These are phyloP conservation scores for Cordyceps cicadae DNA, from an alignment of 2,329 filamentous ascomycete species.

Conservation along the genomic window DNA sequence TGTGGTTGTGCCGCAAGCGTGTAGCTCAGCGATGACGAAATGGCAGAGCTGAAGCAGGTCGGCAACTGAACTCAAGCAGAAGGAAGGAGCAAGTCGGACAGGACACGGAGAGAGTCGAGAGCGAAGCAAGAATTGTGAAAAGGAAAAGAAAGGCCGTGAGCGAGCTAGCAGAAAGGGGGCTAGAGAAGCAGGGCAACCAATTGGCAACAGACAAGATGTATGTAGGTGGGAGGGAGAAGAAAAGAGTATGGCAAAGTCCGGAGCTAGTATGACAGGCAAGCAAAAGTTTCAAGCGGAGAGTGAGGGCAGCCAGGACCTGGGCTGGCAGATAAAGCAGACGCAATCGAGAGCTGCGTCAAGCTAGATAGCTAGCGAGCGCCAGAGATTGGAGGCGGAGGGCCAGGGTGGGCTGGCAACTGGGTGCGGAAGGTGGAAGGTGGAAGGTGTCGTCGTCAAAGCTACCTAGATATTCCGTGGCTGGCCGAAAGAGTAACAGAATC, in stretches of 20 bases:
- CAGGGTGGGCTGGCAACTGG: background rate
- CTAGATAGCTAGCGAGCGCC: background rate
- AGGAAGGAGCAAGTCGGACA: background rate
- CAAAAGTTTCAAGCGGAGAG: background rate
- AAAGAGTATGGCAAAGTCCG: background rate
- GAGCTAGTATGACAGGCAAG: slow-evolving; percentile 1
- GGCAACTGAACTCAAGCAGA: background rate
- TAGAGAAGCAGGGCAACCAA: background rate
- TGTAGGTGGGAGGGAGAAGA: background rate
- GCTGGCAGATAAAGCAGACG: background rate
- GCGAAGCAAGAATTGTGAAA: background rate
- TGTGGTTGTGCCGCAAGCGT: background rate
- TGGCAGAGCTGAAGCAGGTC: background rate
- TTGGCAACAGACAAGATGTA: background rate
- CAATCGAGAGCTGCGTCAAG: background rate
- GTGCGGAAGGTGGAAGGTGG: background rate
- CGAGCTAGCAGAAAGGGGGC: background rate
- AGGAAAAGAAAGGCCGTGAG: background rate
- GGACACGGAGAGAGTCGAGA: background rate
- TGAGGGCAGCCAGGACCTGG: background rate
- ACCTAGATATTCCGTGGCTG: background rate
- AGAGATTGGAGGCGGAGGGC: background rate
- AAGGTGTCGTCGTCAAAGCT: background rate
- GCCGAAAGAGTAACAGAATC: background rate
- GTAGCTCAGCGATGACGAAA: background rate